Base-by-base conservation (phyloP, 139 green algal species). In the Closterium sp. region DNA sequence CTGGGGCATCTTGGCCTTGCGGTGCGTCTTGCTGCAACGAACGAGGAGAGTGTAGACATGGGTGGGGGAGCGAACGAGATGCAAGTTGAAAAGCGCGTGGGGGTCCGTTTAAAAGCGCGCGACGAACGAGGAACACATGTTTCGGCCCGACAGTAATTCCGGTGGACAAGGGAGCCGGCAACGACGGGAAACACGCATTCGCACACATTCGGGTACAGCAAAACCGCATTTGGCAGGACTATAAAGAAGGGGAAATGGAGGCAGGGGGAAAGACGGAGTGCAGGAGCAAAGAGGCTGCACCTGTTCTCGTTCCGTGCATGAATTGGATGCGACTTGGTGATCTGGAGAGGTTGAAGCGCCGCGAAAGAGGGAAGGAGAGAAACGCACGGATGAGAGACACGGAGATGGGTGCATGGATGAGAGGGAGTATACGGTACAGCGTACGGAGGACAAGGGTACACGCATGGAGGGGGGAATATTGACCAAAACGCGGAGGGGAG, bases 251-350 rank as follows among this genome's bases (percentile, higher is more conserved):
- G 34, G 81, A 33, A 35, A 21, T 34, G 32, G 69, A 90, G 10
- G 86, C 8, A 33, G 86, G 25, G 34, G 32, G 86, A 30, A 83
- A 90, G 87, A 8, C 4, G 69, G 87, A 35, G 81, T 25, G 25
- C 30, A 8, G 34, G 31, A 32, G 21, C 31, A n/a, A 89, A 91
- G 81, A 91, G 38, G 19, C 33, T 30, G 69, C 23, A 91, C 87
- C 87, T 91, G 87, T 91, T 91, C n/a, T 91, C 87, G 28, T 91
- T 91, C 23, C 87, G 87, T 33, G 87, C 87, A 83, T 83, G 87
- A 64, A 91, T 91, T 19, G 87, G 87, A 25, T 91, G 87, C 28
- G 87, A 91, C 35, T 91, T 91, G 23, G 87, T 87, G 21, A 91
- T 38, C 87, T 91, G 87, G 30, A 33, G 8, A 89, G 9, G 25